phyloP scores from a whole-genome alignment of 2,329 filamentous ascomycete species.

The Hypoxylon sp. region DNA sequence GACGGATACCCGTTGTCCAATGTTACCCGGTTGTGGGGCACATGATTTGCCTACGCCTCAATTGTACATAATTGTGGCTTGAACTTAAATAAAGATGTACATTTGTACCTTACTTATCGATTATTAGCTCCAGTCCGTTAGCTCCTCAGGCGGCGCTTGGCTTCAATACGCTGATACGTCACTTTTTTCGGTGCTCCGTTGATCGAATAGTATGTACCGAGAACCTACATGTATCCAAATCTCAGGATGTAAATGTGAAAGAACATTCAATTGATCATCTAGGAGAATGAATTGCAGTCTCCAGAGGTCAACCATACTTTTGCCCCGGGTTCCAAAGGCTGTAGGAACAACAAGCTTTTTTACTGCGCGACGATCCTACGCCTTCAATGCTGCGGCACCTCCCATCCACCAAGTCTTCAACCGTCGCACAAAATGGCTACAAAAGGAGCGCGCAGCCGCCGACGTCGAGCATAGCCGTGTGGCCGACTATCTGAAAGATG shows the following conservation, averaged over 20 bases:
- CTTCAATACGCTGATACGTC: slow-evolving; percentile 28
- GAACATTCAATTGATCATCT: slow-evolving; percentile 37
- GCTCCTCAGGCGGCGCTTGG: neutral
- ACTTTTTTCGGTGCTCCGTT: slow-evolving; percentile 16
- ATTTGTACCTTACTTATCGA: slow-evolving; percentile 37
- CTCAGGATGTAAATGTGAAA: slow-evolving; percentile 52
- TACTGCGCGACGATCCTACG: slow-evolving; percentile 72
- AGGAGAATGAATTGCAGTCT: slow-evolving; percentile 53
- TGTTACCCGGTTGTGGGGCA: slow-evolving; percentile 38
- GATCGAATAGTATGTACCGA: slow-evolving; percentile 19
- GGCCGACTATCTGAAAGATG: slow-evolving; percentile 93
- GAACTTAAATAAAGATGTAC: slow-evolving; percentile 30
- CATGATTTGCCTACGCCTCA: slow-evolving; percentile 36
- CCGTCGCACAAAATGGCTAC: slow-evolving; percentile 85
- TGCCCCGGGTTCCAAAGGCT: slow-evolving; percentile 33
- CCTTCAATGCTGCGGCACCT: slow-evolving; percentile 81
- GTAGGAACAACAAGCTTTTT: slow-evolving; percentile 25
- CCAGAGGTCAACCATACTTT: slow-evolving; percentile 42
- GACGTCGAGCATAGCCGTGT: slow-evolving; percentile 80
- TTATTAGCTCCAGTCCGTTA: slow-evolving; percentile 21
- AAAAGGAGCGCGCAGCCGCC: slow-evolving; percentile 87
- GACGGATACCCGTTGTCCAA: slow-evolving; percentile 20
- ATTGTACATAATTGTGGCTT: slow-evolving; percentile 37
- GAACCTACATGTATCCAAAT: neutral
- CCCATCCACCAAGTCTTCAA: slow-evolving; percentile 94